A percentile compares a stretch with the other conserved stretches of the same genome.
Evolutionary conservation across 495 filamentous ascomycete species (phyloP).

Genomic region (Talaromyces trachyspermus): DNA sequence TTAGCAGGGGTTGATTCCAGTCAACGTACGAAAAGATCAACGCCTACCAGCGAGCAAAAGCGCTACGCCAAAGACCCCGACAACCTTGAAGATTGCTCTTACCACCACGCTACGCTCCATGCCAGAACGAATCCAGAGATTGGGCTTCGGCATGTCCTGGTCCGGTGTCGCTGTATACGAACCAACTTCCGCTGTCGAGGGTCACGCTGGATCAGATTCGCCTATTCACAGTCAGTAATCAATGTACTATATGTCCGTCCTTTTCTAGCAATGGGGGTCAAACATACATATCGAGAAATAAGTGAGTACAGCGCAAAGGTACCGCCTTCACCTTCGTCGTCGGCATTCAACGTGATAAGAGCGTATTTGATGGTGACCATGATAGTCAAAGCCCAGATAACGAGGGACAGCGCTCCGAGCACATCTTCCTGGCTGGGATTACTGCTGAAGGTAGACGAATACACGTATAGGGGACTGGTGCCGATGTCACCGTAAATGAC

Average conservation of each 20-base stretch:
- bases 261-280: neutral
- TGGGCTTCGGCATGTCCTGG: slow-evolving; percentile 43
- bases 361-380: slow-evolving; percentile 72
- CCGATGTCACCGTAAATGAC: slow-evolving; percentile 76
- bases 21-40: neutral
- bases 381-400: slow-evolving; percentile 66
- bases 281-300: slow-evolving; percentile 58
- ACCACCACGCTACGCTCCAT: slow-evolving; percentile 51
- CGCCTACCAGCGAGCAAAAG: slow-evolving; percentile 50
- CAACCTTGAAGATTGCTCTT: slow-evolving; percentile 49
- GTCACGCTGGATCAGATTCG: slow-evolving; percentile 49
- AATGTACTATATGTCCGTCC: neutral
- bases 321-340: slow-evolving; percentile 73
- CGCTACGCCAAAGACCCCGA: slow-evolving; percentile 65
- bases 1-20: neutral
- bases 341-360: slow-evolving; percentile 58
- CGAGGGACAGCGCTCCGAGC: slow-evolving; percentile 61
- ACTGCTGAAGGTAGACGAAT: slow-evolving; percentile 57
- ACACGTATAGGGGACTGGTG: slow-evolving; percentile 67
- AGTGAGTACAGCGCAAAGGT: slow-evolving; percentile 68
- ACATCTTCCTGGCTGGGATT: slow-evolving; percentile 53
- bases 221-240: slow-evolving; percentile 20
- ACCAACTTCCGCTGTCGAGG: slow-evolving; percentile 48
- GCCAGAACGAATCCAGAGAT: slow-evolving; percentile 42
- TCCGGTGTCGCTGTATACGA: slow-evolving; percentile 55